Evolutionary conservation across 2,329 filamentous ascomycete species (phyloP).

Genomic region (Calonectria pseudoreteaudii): DNA sequence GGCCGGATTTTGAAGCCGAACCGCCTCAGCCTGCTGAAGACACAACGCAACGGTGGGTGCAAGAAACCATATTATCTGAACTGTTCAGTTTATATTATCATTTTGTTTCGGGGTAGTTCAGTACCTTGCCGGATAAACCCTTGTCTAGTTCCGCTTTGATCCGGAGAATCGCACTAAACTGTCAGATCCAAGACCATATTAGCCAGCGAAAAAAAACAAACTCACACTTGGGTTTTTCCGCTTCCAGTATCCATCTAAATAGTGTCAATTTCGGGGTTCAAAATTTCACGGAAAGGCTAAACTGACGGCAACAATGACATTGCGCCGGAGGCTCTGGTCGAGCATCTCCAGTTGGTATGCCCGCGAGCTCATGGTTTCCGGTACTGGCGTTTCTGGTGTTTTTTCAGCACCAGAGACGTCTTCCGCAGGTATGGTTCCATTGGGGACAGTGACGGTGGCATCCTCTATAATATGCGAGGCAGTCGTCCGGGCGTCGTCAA

Average conservation of each 20-base stretch:
- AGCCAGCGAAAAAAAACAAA: neutral
- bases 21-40: conserved; percentile 72
- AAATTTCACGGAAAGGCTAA: neutral
- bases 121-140: conserved; percentile 67
- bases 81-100: conserved; percentile 24
- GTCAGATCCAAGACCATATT: conserved; percentile 33
- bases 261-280: conserved; percentile 7
- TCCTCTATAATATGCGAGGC: conserved; percentile 31
- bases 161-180: conserved; percentile 71
- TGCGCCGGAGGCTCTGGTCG: conserved; percentile 73
- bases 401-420: neutral
- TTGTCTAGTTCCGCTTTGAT: conserved; percentile 74
- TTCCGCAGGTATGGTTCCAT: neutral
- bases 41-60: conserved; percentile 77
- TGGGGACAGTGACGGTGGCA: conserved; percentile 13
- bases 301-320: conserved; percentile 78
- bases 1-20: conserved; percentile 69
- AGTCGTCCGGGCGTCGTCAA: conserved; percentile 5
- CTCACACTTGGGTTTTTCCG: conserved; percentile 82
- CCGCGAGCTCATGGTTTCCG: conserved; percentile 57
- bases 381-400: neutral
- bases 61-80: conserved; percentile 77
- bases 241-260: conserved; percentile 83
- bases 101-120: conserved; percentile 51
- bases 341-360: conserved; percentile 84